Evolutionary conservation across 2,329 filamentous ascomycete species (phyloP), one percentile per base, ranked within the genome.

Genomic region (Penicillium expansum): DNA sequence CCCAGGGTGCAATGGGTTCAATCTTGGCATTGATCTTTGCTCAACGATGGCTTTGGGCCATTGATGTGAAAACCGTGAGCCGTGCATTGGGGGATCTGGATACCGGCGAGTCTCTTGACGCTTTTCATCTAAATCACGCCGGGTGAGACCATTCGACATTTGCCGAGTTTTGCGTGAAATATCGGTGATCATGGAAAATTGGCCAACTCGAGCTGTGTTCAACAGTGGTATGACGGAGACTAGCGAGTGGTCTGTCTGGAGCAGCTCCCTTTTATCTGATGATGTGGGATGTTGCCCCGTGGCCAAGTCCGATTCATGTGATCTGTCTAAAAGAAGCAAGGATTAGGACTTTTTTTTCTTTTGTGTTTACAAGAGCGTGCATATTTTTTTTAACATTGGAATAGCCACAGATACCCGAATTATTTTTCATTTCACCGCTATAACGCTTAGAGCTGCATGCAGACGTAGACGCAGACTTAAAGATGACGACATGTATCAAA

Each of bases 321-420:
- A 45, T 18, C 14, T 29, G 16, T 27, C 27, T 30, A 16, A n/a
- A 16, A 32, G 33, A 45, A 50, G 44, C 35, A 49, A 50, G 47
- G 37, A 39, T 4, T 9, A 35, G 30, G 30, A 20, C 27, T 37
- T 38, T 20, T 3, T 29, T 49, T 16, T 13, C 27, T 24, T 35
- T 56, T 30, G 30, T 43, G 30, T 35, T 38, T 30, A 24, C 16
- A 30, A 47, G 33, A 41, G 41, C 48, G 32, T 52, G 48, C 48
- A 45, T 52, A 16, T 47, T 39, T 52, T 45, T 52, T 29, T 29
- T 29, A 29, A 8, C 41, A 16, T 47, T 41, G 33, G 20, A 47
- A 52, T 41, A 45, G 48, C 41, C 41, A 39, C 16, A 22, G 54
- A 56, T 56, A 56, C 54, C 54, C 54, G 22, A 35, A 41, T 33